Conservation (phyloP, 768 basidiomycete species). For the Sutorius australiensis region DNA sequence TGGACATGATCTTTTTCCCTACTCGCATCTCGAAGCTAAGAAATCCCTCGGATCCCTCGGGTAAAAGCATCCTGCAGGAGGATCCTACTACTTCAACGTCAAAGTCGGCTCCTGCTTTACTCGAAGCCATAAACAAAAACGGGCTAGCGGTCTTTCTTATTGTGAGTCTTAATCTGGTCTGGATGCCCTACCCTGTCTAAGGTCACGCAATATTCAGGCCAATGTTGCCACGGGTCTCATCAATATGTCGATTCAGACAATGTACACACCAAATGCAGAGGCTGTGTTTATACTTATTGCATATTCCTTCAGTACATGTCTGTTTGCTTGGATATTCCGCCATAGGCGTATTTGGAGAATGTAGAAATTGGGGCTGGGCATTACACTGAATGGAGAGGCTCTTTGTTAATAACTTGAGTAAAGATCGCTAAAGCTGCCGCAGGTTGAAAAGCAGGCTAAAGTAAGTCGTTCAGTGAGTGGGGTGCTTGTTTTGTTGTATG, state of each 20-base stretch:
- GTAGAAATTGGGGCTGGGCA: conserved; percentile 1
- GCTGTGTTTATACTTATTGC: conserved; percentile 60
- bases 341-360: conserved; percentile 33
- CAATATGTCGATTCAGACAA: conserved; percentile 76
- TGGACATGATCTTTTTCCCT: conserved; percentile 71
- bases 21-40: conserved; percentile 32
- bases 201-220: conserved; percentile 46
- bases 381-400: conserved; percentile 52
- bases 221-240: conserved; percentile 84
- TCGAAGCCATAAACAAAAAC: conserved; percentile 83
- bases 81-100: conserved; percentile 18
- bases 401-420: conserved; percentile 46
- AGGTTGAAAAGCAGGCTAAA: conserved; percentile 60
- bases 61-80: conserved; percentile 24
- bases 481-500: background rate
- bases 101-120: conserved; percentile 43
- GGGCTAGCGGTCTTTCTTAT: conserved; percentile 75
- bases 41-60: conserved; percentile 21
- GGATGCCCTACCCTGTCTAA: background rate
- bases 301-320: conserved; percentile 60
- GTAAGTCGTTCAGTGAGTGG: background rate
- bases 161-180: conserved; percentile 43
- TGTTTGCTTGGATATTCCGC: conserved; percentile 57
- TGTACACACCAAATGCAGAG: conserved; percentile 58
- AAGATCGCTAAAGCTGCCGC: conserved; percentile 56